Percentiles rank a stretch among this genome's conserved stretches.
Evolutionary conservation across 345 rosid species (phyloP).

Genomic region (Ceriops decandra): DNA sequence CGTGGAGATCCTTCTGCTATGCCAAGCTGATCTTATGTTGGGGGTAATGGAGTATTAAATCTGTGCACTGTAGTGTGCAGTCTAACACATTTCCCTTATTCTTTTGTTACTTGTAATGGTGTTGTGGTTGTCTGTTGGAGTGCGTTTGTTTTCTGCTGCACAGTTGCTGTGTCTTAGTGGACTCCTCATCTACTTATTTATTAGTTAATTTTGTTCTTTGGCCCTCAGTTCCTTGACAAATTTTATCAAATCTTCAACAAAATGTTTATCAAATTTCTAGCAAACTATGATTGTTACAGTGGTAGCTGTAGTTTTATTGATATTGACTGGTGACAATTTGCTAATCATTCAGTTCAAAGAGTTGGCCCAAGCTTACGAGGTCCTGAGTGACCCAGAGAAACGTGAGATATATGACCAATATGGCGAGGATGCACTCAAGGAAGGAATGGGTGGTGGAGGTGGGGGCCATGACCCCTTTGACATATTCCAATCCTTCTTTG

Average conservation of each 20-base stretch:
- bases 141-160: background rate
- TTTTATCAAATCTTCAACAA: background rate
- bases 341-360: conserved; percentile 53
- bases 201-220: background rate
- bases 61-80: background rate
- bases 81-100: background rate
- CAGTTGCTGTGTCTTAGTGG: background rate
- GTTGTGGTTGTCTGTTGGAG: background rate
- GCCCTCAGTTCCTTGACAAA: background rate
- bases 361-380: conserved; percentile 81
- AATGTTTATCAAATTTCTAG: background rate
- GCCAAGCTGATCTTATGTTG: background rate
- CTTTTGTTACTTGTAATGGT: background rate
- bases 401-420: conserved; percentile 77
- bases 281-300: too few species aligned
- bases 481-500: conserved; percentile 74
- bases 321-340: conserved; percentile 1
- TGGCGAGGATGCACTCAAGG: conserved; percentile 84
- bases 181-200: background rate
- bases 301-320: background rate
- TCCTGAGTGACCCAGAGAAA: conserved; percentile 70
- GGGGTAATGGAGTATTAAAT: background rate
- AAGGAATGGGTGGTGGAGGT: conserved; percentile 80
- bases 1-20: background rate
- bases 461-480: conserved; percentile 73